These are phyloP conservation scores for Suillus brevipes DNA, from an alignment of 768 basidiomycete species.

Conservation along the genomic window DNA sequence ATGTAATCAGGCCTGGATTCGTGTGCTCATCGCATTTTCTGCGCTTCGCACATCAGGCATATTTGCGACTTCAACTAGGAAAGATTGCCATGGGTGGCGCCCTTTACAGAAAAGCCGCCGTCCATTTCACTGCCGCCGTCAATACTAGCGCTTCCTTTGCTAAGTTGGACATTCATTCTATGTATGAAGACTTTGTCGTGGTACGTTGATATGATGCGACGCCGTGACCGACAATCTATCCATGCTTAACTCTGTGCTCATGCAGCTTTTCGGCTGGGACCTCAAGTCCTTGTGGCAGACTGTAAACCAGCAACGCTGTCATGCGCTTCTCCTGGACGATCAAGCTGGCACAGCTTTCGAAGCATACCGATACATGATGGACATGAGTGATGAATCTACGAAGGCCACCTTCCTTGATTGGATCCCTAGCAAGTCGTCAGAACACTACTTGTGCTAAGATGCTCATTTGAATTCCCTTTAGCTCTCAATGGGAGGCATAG, in stretches of 20 bases:
- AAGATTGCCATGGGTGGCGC: neutral
- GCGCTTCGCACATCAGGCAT: neutral
- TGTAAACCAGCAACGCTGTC: neutral
- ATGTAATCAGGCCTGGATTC: neutral
- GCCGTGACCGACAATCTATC: neutral
- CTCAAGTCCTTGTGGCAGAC: neutral
- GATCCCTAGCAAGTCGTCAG: neutral
- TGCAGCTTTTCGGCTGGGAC: neutral
- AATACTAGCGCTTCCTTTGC: neutral
- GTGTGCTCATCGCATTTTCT: neutral
- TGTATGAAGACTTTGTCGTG: neutral
- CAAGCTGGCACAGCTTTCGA: neutral
- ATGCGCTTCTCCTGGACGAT: neutral
- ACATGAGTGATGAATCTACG: neutral
- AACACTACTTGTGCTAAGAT: neutral
- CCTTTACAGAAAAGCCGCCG: neutral
- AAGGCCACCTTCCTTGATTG: neutral
- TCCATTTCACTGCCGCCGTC: neutral
- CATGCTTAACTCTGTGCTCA: neutral
- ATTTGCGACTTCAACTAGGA: neutral
- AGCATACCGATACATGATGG: slow-evolving; percentile 2
- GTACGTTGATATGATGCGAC: neutral
- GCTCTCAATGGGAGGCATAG: neutral
- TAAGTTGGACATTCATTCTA: neutral
- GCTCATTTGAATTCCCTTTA: neutral